phyloP scores from a whole-genome alignment of 768 basidiomycete species.

The Crucibulum laeve region DNA sequence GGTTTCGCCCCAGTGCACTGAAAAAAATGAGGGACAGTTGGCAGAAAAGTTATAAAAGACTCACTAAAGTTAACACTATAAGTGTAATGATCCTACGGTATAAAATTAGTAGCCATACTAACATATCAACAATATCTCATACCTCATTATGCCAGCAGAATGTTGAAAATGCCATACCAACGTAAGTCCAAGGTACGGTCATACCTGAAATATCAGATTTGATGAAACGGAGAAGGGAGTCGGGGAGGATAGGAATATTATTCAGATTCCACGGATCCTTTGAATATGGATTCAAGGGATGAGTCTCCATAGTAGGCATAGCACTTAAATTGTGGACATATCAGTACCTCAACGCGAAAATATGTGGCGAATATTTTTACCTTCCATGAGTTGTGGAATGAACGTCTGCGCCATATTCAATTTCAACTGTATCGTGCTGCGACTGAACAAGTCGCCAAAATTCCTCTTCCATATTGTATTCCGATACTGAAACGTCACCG shows the following conservation, averaged over 20 bases:
- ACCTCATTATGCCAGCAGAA: slow-evolving; percentile 99
- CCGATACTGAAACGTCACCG: slow-evolving; percentile 67
- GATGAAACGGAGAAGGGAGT: slow-evolving; percentile 93
- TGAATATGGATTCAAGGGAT: slow-evolving; percentile 83
- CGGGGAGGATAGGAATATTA: slow-evolving; percentile 90
- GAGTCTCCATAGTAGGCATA: slow-evolving; percentile 93
- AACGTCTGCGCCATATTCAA: slow-evolving; percentile 99
- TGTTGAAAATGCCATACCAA: slow-evolving; percentile 98
- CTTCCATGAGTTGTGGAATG: slow-evolving; percentile 97
- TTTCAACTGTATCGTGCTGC: slow-evolving; percentile 86
- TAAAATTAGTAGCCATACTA: background rate
- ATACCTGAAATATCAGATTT: slow-evolving; percentile 99
- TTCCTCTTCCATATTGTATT: slow-evolving; percentile 89
- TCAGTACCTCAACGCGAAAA: slow-evolving; percentile 3
- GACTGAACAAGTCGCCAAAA: slow-evolving; percentile 97
- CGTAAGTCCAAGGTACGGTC: slow-evolving; percentile 99
- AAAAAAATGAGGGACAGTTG: slow-evolving; percentile 11
- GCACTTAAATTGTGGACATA: slow-evolving; percentile 46
- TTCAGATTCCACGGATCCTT: slow-evolving; percentile 97
- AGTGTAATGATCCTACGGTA: slow-evolving; percentile 86
- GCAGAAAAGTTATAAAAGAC: slow-evolving; percentile 23
- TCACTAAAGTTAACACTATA: slow-evolving; percentile 92
- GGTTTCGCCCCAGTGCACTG: slow-evolving; percentile 99
- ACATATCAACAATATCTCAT: slow-evolving; percentile 8
- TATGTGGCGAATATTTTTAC: slow-evolving; percentile 35